A percentile compares a stretch with the other conserved stretches of the same genome.
phyloP scores from a whole-genome alignment of 192 early-diverging fungal genomes.

The Backusella tarrabulga region DNA sequence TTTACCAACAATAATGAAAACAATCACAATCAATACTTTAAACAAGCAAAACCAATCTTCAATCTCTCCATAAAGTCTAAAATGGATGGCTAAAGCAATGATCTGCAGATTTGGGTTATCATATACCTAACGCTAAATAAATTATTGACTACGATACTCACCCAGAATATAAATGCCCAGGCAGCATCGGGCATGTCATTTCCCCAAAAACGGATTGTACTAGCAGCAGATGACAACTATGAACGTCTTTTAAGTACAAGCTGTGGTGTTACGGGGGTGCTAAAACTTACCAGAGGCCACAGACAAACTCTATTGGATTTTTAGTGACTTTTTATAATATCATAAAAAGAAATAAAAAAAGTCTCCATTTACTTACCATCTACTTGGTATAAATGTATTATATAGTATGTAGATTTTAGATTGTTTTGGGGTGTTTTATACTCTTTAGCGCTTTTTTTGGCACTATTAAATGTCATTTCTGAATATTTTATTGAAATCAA shows the following conservation, averaged over 20 bases:
- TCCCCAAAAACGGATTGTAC: conserved; percentile 73
- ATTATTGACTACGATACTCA: conserved; percentile 55
- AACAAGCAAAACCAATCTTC: conserved; percentile 80
- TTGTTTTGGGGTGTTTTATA: no score
- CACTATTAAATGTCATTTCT: no score
- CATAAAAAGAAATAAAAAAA: conserved; percentile 30
- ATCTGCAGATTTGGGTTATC: background rate
- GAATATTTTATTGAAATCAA: no score
- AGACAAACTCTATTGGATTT: no score
- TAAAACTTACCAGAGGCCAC: no score
- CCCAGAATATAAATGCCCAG: conserved; percentile 51
- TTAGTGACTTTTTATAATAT: no score
- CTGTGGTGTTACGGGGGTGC: no score
- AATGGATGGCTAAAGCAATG: background rate
- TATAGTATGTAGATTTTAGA: no score
- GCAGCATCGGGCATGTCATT: conserved; percentile 36
- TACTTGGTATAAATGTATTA: background rate
- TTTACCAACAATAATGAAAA: conserved; percentile 70
- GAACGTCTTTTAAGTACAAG: no score
- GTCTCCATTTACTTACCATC: conserved; percentile 40
- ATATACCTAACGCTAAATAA: conserved; percentile 46
- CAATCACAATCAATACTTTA: conserved; percentile 73
- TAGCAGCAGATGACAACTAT: conserved; percentile 76
- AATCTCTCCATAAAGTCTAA: conserved; percentile 80
- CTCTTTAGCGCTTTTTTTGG: no score